Evolutionary conservation across 768 basidiomycete genomes (phyloP), one percentile per base, ranked within the genome.

Genomic region (Aureoboletus auriporus): DNA sequence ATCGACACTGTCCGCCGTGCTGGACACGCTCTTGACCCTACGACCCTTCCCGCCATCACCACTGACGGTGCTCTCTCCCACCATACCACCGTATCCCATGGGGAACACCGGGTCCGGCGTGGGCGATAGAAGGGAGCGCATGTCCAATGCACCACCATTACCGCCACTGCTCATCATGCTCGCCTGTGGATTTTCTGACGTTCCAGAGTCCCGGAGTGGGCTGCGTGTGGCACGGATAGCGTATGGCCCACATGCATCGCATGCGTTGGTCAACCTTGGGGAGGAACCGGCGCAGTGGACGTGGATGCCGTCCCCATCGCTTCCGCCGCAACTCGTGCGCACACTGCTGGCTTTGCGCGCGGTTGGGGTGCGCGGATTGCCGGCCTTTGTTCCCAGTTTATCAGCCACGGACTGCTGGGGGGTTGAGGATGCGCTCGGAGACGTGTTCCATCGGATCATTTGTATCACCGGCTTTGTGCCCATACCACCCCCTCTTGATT

Each of bases 401-500:
- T 47, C 55, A 26, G 39, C 46, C 44, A 54, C 49, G 14, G 57
- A 65, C 3, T 44, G 49, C 6, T 66, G 62, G 50, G 58, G 58
- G 11, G 20, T 23, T 23, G 56, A 51, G n/a, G 59, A 70, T 8
- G 56, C 61, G 7, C 60, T 68, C 27, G 68, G 67, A 13, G 64
- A 70, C 14, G 54, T 68, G 8, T 74, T 78, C 44, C 65, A 71
- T 42, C 71, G 67, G 39, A 68, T 80, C 40, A 54, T 76, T 3
- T 75, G 75, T 23, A 62, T 68, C 38, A 72, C 71, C 3, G 78
- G 78, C 12, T 75, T 77, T 42, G 66, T 67, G 13, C 61, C 72
- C 4, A 46, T 63, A 41, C 49, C 58, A 7, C 51, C 49, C 0
- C 60, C 62, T 14, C 46, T 64, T 7, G 28, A 6, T 33, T 12